Base-by-base conservation (phyloP, 495 filamentous ascomycete genomes). In the Talaromyces borbonicus region DNA sequence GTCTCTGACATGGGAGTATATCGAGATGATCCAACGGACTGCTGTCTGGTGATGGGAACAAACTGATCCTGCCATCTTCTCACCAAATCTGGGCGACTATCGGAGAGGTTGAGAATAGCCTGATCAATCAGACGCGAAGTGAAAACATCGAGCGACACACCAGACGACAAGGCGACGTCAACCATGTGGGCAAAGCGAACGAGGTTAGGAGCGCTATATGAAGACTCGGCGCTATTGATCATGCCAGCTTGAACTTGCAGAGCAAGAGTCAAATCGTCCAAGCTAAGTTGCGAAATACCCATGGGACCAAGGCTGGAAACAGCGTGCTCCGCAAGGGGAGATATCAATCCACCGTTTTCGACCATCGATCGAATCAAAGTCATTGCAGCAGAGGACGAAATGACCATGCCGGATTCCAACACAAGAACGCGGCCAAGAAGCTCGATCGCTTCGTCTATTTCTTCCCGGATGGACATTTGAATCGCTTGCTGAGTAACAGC, bases 381-480 rank as follows among this genome's bases (percentile, higher is more conserved):
- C 69, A 81, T 75, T 51, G 63, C 72, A 30, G 76, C 72, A 42
- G 69, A 61, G 19, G 76, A 58, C 5, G 76, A 71, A 33, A 75
- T 60, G n/a, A 71, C 51, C 40, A 68, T 60, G 32, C 58, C 63
- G 37, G 64, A 65, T 55, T 68, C 68, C 30, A 68, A 59, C 14
- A 56, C 51, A 43, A 83, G 61, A 48, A 77, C 68, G 9, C 63
- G 66, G 38, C 72, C 76, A 42, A 95, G 77, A 52, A 94, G 83
- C 53, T 90, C 83, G 43, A 85, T 71, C 14, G 80, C 85, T 58
- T 96, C 90, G 53, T 94, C 90, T 39, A 95, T 83, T 62, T 89
- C 81, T 52, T 90, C 87, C 23, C 74, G 63, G 40, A 81, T 57
- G 23, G 52, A 52, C 38, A 69, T 7, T 58, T 55, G 44, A 54